Base-by-base conservation (phyloP, 345 rosid genomes). In the Leavenworthia alabamica region DNA sequence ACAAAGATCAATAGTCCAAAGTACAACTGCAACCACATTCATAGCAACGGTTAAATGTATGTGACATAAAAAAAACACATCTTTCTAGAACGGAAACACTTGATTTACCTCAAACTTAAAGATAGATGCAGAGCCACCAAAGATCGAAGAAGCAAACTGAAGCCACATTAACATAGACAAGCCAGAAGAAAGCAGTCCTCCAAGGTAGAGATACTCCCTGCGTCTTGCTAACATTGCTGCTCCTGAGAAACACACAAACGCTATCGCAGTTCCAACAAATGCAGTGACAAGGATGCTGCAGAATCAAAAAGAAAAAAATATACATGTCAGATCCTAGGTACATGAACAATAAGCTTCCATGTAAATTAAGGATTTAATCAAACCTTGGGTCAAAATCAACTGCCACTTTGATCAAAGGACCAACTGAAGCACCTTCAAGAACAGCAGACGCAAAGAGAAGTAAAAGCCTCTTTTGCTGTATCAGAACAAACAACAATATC, bases 221-320 rank as follows among this genome's bases (percentile, higher is more conserved):
- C 96, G 81, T 76, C 78, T 86, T 12, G 94, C 90, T 60, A 84
- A 49, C 89, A 84, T 80, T 9, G 94, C 94, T 14, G 94, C 94
- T 1, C 56, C 86, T 3, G 96, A 89, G 76, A 89, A 89, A 74
- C 96, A 86, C 3, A 79, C 87, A 43, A 86, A 89, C 8, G 87
- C 91, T 62, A 89, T 6, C 0, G 83, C 83, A 5, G 87, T 81
- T 31, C 96, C 96, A 74, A 82, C 86, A 62, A 89, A 86, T 22
- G 89, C 86, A 1, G 87, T 69, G 36, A 89, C 67, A 72, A 89
- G 28, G 67, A 84, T 51, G 70, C 94, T 89, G 80, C 4, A 11
- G 22, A 31, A 28, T 53, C 8, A 7, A 45, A 20, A 2, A 20
- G 39, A 20, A 2, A 20, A 1, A 20, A 20, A 20, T 20, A 20